phyloP scores from a whole-genome alignment of 192 early-diverging fungal genomes.

The Backusella australiensis region DNA sequence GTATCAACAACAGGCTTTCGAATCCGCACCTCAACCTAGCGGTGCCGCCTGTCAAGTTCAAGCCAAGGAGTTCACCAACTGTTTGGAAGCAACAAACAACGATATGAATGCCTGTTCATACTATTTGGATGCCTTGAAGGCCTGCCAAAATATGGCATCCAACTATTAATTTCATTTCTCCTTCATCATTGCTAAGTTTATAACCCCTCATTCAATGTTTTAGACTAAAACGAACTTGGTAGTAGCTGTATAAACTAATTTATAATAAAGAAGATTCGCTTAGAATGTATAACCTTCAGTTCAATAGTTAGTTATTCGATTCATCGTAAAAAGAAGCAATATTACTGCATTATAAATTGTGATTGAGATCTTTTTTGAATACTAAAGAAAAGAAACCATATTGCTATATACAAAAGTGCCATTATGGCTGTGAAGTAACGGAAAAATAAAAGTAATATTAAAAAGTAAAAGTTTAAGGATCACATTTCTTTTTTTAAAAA shows the following conservation, averaged over 20 bases:
- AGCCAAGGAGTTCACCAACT: constrained; percentile 82
- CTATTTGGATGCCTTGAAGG: constrained; percentile 90
- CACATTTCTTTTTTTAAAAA: not conserved
- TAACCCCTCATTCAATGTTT: constrained; percentile 5
- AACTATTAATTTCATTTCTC: constrained; percentile 30
- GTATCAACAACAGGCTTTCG: constrained; percentile 29
- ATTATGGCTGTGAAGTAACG: not conserved
- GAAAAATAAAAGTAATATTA: not conserved
- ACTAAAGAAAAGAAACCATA: not conserved
- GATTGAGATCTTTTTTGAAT: not conserved
- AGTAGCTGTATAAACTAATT: not conserved
- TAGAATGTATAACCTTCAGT: not conserved
- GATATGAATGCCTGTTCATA: constrained; percentile 85
- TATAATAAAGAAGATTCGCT: not conserved
- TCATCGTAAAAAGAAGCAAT: not conserved
- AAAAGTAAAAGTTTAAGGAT: not conserved
- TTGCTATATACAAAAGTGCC: not conserved
- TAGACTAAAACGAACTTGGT: constrained; percentile 6
- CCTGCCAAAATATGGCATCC: constrained; percentile 67
- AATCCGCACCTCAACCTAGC: constrained; percentile 27
- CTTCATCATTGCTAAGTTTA: constrained; percentile 5
- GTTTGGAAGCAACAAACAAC: constrained; percentile 79
- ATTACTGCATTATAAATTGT: not conserved
- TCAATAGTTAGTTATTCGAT: not conserved
- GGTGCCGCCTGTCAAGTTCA: constrained; percentile 62